Conservation (phyloP, 2,329 filamentous ascomycete species). For the Cladophialophora bantiana region DNA sequence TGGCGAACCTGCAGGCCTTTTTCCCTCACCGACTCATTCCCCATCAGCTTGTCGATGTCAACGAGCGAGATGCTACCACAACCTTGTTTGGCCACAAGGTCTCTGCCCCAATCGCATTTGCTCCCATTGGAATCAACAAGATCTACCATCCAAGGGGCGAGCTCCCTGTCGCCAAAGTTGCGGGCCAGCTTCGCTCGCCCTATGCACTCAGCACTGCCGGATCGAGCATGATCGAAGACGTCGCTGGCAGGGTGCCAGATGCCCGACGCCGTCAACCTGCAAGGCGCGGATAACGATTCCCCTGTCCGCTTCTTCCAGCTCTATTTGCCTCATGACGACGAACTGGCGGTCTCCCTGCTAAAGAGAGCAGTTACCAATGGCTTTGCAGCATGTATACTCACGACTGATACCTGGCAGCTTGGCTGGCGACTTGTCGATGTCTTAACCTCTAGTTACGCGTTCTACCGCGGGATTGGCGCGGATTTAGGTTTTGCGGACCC, state of each 20-base stretch:
- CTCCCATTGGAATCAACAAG: conserved; percentile 70
- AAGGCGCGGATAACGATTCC: conserved; percentile 38
- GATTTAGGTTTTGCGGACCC: conserved; percentile 66
- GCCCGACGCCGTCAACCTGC: conserved; percentile 34
- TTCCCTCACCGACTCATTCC: conserved; percentile 69
- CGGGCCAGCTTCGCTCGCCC: conserved; percentile 64
- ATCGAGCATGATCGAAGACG: conserved; percentile 63
- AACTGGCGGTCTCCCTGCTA: conserved; percentile 63
- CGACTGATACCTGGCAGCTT: conserved; percentile 68
- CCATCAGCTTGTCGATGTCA: conserved; percentile 67
- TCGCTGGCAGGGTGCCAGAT: conserved; percentile 50
- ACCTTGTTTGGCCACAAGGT: conserved; percentile 67
- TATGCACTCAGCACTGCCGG: conserved; percentile 68
- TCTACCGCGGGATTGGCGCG: conserved; percentile 66
- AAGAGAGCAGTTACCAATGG: conserved; percentile 62
- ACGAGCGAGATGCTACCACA: conserved; percentile 63
- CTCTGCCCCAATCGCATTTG: conserved; percentile 68
- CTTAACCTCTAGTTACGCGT: conserved; percentile 65
- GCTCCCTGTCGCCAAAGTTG: conserved; percentile 65
- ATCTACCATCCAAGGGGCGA: conserved; percentile 69
- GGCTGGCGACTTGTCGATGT: conserved; percentile 68
- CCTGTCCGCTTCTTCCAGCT: conserved; percentile 66
- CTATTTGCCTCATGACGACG: conserved; percentile 70
- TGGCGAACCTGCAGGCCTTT: conserved; percentile 69
- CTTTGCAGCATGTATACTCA: conserved; percentile 66